A percentile compares a stretch with the other conserved stretches of the same genome.
Evolutionary conservation across 2,329 filamentous ascomycete genomes (phyloP).

Genomic region (Leptosphaerulina australis): DNA sequence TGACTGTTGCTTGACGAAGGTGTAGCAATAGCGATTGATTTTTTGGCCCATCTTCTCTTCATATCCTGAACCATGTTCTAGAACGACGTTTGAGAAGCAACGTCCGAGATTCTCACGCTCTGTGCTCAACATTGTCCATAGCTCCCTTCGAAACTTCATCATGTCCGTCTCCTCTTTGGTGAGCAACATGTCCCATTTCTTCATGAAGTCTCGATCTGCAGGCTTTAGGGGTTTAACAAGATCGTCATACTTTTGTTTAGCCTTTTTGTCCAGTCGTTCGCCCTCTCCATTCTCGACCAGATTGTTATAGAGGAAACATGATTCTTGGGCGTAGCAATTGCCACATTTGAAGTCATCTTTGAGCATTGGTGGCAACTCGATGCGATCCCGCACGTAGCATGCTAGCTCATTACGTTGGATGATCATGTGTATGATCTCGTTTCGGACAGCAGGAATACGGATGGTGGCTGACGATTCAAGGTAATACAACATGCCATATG

Average conservation of each 20-base stretch:
- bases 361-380: conserved; percentile 84
- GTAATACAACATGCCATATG: conserved; percentile 92
- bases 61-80: conserved; percentile 75
- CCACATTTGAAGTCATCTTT: conserved; percentile 81
- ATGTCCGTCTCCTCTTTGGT: conserved; percentile 94
- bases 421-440: conserved; percentile 94
- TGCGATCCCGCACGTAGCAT: conserved; percentile 80
- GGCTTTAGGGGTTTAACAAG: conserved; percentile 77
- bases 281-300: conserved; percentile 82
- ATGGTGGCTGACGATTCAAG: conserved; percentile 88
- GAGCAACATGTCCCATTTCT: conserved; percentile 90
- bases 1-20: conserved; percentile 73
- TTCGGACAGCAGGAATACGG: conserved; percentile 81
- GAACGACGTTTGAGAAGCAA: conserved; percentile 86
- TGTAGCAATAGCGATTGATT: conserved; percentile 91
- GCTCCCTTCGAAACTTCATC: conserved; percentile 82
- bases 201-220: conserved; percentile 80
- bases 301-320: conserved; percentile 94
- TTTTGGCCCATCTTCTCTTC: conserved; percentile 74
- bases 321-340: conserved; percentile 85
- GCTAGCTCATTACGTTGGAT: conserved; percentile 92
- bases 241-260: conserved; percentile 82
- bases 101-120: conserved; percentile 87
- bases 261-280: conserved; percentile 78
- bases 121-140: conserved; percentile 93